These are phyloP conservation scores for Apiospora sp. DNA, from an alignment of 2,329 filamentous ascomycete species.

Conservation along the genomic window DNA sequence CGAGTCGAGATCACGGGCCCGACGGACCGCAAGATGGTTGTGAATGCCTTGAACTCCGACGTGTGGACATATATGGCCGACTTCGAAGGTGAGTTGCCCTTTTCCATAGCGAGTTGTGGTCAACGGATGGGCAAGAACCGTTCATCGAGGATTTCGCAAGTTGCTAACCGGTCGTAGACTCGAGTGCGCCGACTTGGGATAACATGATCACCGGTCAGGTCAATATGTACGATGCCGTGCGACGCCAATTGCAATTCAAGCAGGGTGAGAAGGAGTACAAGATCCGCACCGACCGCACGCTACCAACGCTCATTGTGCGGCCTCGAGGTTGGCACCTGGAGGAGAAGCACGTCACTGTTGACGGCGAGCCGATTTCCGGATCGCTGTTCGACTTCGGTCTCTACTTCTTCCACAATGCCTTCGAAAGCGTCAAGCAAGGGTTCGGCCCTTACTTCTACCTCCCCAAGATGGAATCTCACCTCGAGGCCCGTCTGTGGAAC, in stretches of 20 bases:
- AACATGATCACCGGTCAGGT: conserved; percentile 99
- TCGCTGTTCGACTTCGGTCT: conserved; percentile 96
- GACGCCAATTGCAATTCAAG: conserved; percentile 95
- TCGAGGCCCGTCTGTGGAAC: conserved; percentile 97
- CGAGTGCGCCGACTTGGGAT: conserved; percentile 95
- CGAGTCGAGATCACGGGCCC: conserved; percentile 97
- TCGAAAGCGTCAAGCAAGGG: conserved; percentile 84
- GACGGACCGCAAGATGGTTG: conserved; percentile 98
- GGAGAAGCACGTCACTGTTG: conserved; percentile 96
- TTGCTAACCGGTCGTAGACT: conserved; percentile 66
- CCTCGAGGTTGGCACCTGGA: conserved; percentile 97
- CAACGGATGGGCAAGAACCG: neutral
- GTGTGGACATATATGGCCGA: conserved; percentile 99
- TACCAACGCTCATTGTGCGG: conserved; percentile 90
- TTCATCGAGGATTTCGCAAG: conserved; percentile 23
- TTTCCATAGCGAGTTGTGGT: neutral
- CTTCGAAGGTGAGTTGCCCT: conserved; percentile 78
- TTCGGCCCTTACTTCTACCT: conserved; percentile 97
- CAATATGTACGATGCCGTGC: conserved; percentile 96
- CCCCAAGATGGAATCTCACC: conserved; percentile 97
- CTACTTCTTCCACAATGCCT: conserved; percentile 98
- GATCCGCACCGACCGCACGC: conserved; percentile 85
- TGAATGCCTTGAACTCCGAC: conserved; percentile 94
- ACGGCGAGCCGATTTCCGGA: conserved; percentile 93
- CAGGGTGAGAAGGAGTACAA: conserved; percentile 96